Evolutionary conservation across 305 asterid genomes (phyloP), one percentile per base, ranked within the genome.

Genomic region (Rubia tinctorum): DNA sequence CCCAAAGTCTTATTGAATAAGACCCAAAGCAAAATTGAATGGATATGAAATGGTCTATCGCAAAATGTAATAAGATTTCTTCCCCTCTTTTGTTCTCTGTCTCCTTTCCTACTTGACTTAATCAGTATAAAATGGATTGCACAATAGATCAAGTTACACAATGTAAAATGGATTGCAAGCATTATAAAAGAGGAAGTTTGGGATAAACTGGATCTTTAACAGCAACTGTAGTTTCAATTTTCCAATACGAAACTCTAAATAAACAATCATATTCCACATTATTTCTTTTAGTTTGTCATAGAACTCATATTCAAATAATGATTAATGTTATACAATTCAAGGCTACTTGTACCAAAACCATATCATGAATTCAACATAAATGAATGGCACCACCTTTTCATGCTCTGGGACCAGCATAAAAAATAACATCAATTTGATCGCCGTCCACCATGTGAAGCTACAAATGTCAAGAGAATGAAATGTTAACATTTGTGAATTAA

Each of bases 381-480:
- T 18, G 59, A 53, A 53, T 17, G 59, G 59, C 59, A 17, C 58
- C 3, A 17, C 8, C 17, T 1, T 17, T 30, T 30, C 34, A 30
- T 30, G 23, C 59, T 53, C 59, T 53, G n/a, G 15, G 2, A n/a
- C 15, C 40, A 13, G 47, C 30, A 34, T 40, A 17, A 5, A 18
- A 8, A 45, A 43, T 43, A 5, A 47, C 79, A 13, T 62, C 60
- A 20, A 75, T 75, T 4, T 17, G 43, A 15, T 69, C 75, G 0
- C 27, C 79, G 15, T 75, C 56, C 7, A 14, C 45, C 67, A 68
- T 68, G 42, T 25, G 15, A 68, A 68, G 72, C 72, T 68, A 25
- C 72, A 47, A 25, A 23, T 45, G 1, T 7, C 60, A 17, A 45
- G 30, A 45, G 9, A 25, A 47, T 0, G 9, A 14, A 45, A 44